Evolutionary conservation across 2,329 filamentous ascomycete species (phyloP), one percentile per base, ranked within the genome.

Genomic region (Fusarium irregulare): DNA sequence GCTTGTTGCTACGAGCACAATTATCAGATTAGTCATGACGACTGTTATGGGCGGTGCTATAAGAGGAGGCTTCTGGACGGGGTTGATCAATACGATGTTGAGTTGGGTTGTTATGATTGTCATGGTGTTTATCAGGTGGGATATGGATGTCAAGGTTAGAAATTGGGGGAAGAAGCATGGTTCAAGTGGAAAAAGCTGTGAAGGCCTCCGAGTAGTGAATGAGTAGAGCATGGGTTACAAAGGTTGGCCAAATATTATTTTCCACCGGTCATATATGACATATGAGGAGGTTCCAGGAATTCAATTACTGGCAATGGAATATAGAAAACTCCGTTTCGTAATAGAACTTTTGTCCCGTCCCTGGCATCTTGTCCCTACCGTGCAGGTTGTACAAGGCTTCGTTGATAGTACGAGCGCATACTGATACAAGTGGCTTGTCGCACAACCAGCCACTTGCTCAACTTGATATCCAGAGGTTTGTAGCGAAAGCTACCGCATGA

Each of bases 71-170:
- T 70, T 66, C 1, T 56, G 50, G 49, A 51, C 58, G 0, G 67
- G 67, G 1, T 16, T 70, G 28, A 18, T n/a, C 4, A 71, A 70
- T 16, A 70, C 67, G 0, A 25, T 70, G 20, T 25, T 70, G 8
- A 49, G 58, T 1, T 70, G 67, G 67, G n/a, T 68, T 32, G 67
- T 70, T 4, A 64, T 71, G 67, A 25, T 71, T 14, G 67, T 70
- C 1, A 71, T 70, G 67, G 50, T 71, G 2, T 70, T 70, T 25
- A 70, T 68, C 10, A 25, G 67, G 4, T 70, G 67, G 67, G 67
- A 71, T 12, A 70, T 70, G 67, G 67, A 70, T 7, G 46, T 47
- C 6, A 70, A 71, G 25, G 67, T 70, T 5, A 47, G 44, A 3
- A 68, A 54, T 4, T 70, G 67, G 67, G 67, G 67, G 2, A 64